Conservation (phyloP, 2,329 filamentous ascomycete genomes). For the Zymoseptoria tritici region DNA sequence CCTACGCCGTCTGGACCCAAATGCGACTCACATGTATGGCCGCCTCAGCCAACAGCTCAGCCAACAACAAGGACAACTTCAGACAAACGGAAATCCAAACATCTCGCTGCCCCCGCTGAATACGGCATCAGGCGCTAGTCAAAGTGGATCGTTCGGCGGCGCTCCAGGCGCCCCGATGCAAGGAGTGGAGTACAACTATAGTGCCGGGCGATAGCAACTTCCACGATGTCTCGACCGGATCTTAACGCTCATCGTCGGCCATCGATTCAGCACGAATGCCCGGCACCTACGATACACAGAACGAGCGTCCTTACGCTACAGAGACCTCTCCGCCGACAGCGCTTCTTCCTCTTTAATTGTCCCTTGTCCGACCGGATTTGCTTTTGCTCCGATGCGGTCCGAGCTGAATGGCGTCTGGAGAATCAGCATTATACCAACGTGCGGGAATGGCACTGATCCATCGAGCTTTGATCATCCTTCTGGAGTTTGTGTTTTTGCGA, state of each 20-base stretch:
- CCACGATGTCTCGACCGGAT: neutral
- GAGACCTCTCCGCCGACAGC: neutral
- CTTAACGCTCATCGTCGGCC: neutral
- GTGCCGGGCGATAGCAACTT: conserved; percentile 10
- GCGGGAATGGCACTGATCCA: conserved; percentile 5
- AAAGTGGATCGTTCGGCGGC: conserved; percentile 3
- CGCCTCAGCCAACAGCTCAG: conserved; percentile 38
- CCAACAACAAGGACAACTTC: conserved; percentile 29
- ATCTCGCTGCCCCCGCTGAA: conserved; percentile 33
- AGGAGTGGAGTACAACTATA: conserved; percentile 39
- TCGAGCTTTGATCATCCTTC: neutral
- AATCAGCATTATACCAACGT: conserved; percentile 19
- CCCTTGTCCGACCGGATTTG: neutral
- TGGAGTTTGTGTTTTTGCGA: neutral
- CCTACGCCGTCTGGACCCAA: conserved; percentile 40
- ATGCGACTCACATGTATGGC: conserved; percentile 42
- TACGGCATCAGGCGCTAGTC: conserved; percentile 12
- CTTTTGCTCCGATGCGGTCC: conserved; percentile 1
- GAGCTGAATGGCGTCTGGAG: conserved; percentile 9
- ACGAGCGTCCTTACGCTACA: neutral
- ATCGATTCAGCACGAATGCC: neutral
- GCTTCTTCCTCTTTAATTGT: neutral
- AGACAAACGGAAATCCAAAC: conserved; percentile 21
- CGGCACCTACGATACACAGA: neutral
- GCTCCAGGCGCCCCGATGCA: conserved; percentile 38